Percentiles rank a stretch among this genome's conserved stretches.
Evolutionary conservation across 140 eudicot species (phyloP).

Genomic region (Flaveria floridana): DNA sequence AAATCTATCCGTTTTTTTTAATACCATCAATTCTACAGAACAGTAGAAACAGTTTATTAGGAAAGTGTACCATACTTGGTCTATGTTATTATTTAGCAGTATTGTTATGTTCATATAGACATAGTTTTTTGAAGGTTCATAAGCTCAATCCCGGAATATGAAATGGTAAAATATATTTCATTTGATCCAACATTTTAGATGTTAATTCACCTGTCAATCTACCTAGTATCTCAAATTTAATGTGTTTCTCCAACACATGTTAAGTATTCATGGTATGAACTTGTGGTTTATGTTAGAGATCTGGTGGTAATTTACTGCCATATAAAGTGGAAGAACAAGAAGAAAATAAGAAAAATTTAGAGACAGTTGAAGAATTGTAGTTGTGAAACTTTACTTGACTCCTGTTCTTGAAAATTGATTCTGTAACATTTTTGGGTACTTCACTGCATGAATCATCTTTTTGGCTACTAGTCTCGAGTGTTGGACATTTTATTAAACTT

Average conservation of each 20-base stretch:
- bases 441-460: background rate
- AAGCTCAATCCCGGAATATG: background rate
- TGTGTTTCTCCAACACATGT: background rate
- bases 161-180: background rate
- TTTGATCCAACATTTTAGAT: slow-evolving; percentile 1
- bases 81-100: background rate
- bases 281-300: background rate
- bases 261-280: background rate
- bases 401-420: background rate
- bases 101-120: background rate
- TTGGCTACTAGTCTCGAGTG: background rate
- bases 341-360: background rate
- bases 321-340: background rate
- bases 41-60: background rate
- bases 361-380: background rate
- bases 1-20: background rate
- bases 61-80: background rate
- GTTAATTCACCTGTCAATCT: background rate
- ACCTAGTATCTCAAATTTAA: background rate
- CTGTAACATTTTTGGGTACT: no score
- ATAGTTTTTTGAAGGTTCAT: background rate
- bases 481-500: background rate
- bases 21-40: background rate
- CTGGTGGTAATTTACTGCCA: background rate
- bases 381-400: background rate